phyloP scores from a whole-genome alignment of 2,329 filamentous ascomycete genomes.

The Hymenotorrendiella dingleyae region DNA sequence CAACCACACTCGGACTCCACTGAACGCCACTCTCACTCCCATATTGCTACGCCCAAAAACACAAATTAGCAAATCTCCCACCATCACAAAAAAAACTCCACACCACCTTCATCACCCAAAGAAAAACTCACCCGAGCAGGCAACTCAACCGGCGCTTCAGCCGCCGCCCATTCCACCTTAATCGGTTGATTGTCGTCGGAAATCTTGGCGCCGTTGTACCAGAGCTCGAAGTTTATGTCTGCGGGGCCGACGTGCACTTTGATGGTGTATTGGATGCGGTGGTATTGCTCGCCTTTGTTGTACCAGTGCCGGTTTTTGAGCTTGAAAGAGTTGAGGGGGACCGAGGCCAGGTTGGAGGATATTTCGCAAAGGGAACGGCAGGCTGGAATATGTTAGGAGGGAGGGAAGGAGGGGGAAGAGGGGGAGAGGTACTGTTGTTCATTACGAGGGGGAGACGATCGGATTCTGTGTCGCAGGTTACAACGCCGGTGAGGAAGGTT shows the following conservation, averaged over 20 bases:
- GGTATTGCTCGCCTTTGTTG: slow-evolving; percentile 11
- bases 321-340: slow-evolving; percentile 11
- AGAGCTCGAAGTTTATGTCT: slow-evolving; percentile 10
- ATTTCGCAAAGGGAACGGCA: slow-evolving; percentile 11
- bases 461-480: slow-evolving; percentile 9
- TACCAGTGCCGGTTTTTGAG: slow-evolving; percentile 16
- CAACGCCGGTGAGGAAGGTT: slow-evolving; percentile 7
- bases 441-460: slow-evolving; percentile 8
- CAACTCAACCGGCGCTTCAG: slow-evolving; percentile 15
- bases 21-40: too few species aligned
- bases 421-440: slow-evolving; percentile 6
- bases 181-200: slow-evolving; percentile 10
- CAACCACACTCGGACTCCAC: too few species aligned
- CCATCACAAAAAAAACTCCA: too few species aligned
- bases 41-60: too few species aligned
- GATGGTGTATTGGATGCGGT: slow-evolving; percentile 11
- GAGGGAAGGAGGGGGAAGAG: background rate
- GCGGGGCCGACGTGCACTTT: slow-evolving; percentile 13
- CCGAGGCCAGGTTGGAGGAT: slow-evolving; percentile 10
- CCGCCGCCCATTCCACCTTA: slow-evolving; percentile 10
- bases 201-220: slow-evolving; percentile 11
- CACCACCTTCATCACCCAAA: too few species aligned
- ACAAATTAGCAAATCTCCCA: too few species aligned
- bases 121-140: too few species aligned
- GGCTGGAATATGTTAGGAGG: background rate